phyloP scores from a whole-genome alignment of 2,329 filamentous ascomycete genomes.

The Alternaria conjuncta region DNA sequence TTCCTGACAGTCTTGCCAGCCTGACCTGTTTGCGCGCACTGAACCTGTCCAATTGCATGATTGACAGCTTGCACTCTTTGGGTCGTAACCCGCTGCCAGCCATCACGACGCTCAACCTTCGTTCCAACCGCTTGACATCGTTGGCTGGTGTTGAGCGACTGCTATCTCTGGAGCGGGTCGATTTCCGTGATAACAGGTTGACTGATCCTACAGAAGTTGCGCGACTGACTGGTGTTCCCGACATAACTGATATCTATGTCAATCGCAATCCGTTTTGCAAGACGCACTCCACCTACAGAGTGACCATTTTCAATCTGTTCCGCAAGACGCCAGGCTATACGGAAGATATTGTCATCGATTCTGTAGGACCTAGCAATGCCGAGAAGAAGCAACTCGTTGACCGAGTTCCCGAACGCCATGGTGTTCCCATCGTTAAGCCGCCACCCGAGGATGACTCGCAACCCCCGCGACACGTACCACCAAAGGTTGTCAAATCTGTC shows the following conservation, averaged over 20 bases:
- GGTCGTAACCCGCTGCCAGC: constrained; percentile 86
- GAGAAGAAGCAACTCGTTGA: constrained; percentile 87
- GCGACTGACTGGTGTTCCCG: constrained; percentile 85
- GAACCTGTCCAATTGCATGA: constrained; percentile 97
- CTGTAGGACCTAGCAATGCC: constrained; percentile 78
- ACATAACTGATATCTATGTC: constrained; percentile 92
- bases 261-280: constrained; percentile 90
- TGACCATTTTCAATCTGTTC: constrained; percentile 96
- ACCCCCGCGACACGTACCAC: constrained; percentile 64
- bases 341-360: constrained; percentile 89
- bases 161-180: constrained; percentile 85
- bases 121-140: constrained; percentile 84
- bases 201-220: constrained; percentile 92
- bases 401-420: constrained; percentile 75
- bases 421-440: constrained; percentile 78
- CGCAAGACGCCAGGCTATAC: constrained; percentile 86
- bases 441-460: constrained; percentile 65
- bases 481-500: constrained; percentile 57
- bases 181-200: constrained; percentile 87
- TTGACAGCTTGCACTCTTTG: constrained; percentile 88
- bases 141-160: constrained; percentile 90
- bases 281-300: constrained; percentile 82
- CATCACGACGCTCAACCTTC: constrained; percentile 89
- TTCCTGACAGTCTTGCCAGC: constrained; percentile 87
- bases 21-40: constrained; percentile 88